Evolutionary conservation across 2,329 filamentous ascomycete species (phyloP), one percentile per base, ranked within the genome.

Genomic region (Pseudogymnoascus destructans): DNA sequence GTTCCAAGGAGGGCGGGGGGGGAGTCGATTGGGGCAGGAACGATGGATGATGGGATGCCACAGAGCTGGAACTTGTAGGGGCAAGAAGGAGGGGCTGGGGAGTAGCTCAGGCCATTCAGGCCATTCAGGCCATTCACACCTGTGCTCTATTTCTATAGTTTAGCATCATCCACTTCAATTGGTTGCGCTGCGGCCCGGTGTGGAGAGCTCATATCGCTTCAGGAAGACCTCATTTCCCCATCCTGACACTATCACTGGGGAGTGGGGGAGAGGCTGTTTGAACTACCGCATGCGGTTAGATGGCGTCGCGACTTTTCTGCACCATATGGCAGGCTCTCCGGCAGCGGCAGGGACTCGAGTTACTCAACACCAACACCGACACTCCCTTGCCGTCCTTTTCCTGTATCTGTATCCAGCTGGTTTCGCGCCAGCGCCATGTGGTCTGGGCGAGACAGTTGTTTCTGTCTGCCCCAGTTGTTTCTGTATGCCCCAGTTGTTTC

Each of bases 121-220:
- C 32, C 36, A 42, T n/a, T 42, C 38, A 42, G 38, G 38, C 38
- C 23, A 9, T 13, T 7, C 6, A 19, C 40, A 25, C 9, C 40
- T 46, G 40, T 11, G 6, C 17, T 42, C 38, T 42, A 23, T 36
- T 15, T 13, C 32, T 33, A 15, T 36, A 36, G 13, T 36, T 15
- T 5, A 8, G 33, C 23, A 23, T 5, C 25, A 25, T 7, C 9
- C 54, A 21, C 30, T 35, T 56, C 54, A 56, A 38, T 56, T 56
- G 54, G 54, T 30, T 56, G 54, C 30, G 54, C 54, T 8, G 30
- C 54, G 21, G 30, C 17, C 33, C 33, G 54, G 33, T 21, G 54
- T 56, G 54, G 54, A 36, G 54, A 56, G 54, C 54, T 56, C 30
- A 56, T 56, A 56, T 56, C 54, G 54, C 54, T 56, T 56, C 30